Conservation (phyloP, 1,284 basidiomycete genomes). For the Meira miltonrushii region DNA sequence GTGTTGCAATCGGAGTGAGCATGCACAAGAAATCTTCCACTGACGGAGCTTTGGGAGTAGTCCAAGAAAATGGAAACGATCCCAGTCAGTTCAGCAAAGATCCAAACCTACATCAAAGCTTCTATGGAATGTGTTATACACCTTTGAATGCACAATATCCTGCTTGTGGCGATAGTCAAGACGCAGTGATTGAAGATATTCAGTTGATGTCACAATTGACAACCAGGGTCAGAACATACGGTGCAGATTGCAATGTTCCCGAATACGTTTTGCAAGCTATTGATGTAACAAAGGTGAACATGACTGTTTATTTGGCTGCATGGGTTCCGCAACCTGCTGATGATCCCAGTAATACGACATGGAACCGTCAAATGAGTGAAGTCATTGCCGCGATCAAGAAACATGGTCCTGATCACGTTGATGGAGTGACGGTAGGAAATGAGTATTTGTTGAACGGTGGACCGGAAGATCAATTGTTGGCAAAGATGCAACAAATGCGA, state of each 20-base stretch:
- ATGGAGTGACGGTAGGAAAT: conserved; percentile 65
- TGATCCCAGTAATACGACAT: conserved; percentile 65
- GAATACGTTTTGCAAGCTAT: conserved; percentile 68
- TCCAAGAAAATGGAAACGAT: conserved; percentile 58
- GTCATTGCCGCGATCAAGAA: conserved; percentile 67
- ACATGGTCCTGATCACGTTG: conserved; percentile 72
- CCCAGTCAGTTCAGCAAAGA: conserved; percentile 66
- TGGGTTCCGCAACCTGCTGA: conserved; percentile 55
- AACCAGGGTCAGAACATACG: conserved; percentile 44
- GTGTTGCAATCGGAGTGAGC: conserved; percentile 25
- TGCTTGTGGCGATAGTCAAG: conserved; percentile 54
- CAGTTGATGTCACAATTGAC: conserved; percentile 54
- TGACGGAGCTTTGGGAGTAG: conserved; percentile 16
- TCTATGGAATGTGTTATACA: conserved; percentile 55
- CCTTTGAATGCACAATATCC: conserved; percentile 47
- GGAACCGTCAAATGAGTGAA: conserved; percentile 65
- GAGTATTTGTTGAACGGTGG: conserved; percentile 44
- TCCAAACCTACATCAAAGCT: conserved; percentile 61
- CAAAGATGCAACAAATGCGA: conserved; percentile 61
- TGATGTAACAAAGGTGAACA: conserved; percentile 77
- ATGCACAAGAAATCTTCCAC: conserved; percentile 14
- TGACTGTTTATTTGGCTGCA: conserved; percentile 79
- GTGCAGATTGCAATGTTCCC: conserved; percentile 59
- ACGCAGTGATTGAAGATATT: conserved; percentile 56
- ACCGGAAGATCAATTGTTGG: conserved; percentile 56